phyloP scores from a whole-genome alignment of 2,329 filamentous ascomycete species.

The Colletotrichum lini region DNA sequence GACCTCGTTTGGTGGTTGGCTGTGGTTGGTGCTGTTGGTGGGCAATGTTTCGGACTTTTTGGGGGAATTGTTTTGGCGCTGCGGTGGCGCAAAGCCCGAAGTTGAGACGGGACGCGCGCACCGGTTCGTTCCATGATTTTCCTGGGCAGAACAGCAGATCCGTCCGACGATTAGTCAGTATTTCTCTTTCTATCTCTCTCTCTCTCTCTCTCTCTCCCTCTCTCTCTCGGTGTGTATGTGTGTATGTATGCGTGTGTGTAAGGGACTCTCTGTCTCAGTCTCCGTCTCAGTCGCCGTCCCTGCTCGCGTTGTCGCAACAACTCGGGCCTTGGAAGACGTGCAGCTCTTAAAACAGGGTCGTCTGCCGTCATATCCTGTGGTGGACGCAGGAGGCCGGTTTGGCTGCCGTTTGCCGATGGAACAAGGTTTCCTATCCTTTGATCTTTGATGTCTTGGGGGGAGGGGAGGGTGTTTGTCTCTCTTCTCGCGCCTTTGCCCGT shows the following conservation, averaged over 20 bases:
- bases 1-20: not conserved
- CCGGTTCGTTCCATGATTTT: slow-evolving; percentile 8
- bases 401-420: no score
- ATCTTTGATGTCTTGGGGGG: not conserved
- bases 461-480: no score
- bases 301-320: not conserved
- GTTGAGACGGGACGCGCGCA: slow-evolving; percentile 33
- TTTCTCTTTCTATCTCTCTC: not conserved
- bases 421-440: not conserved
- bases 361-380: not conserved
- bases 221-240: fast-evolving
- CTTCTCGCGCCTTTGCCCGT: not conserved
- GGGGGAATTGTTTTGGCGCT: not conserved
- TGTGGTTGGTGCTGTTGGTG: not conserved
- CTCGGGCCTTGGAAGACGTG: not conserved
- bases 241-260: no score
- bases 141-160: not conserved
- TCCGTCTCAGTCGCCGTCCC: no score
- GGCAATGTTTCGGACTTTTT: slow-evolving; percentile 34
- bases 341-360: not conserved
- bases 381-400: not conserved
- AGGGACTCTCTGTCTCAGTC: no score
- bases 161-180: no score
- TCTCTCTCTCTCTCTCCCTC: no score
- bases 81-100: slow-evolving; percentile 39